Conservation (phyloP, 768 basidiomycete genomes). For the Phylloporus arenicola region DNA sequence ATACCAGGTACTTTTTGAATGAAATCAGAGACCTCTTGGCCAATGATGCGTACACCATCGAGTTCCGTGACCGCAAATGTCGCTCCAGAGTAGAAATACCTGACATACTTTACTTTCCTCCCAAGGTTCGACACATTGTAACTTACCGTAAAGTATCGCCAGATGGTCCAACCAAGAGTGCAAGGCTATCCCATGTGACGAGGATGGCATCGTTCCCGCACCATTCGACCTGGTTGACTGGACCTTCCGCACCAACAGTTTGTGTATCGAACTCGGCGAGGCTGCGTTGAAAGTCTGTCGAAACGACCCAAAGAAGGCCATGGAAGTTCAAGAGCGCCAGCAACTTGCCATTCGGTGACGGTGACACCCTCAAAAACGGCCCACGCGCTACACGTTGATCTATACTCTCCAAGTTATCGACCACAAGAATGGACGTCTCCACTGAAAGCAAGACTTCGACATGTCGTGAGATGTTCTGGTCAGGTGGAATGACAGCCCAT, state of each 20-base stretch:
- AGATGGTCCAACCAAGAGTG: slow-evolving; percentile 85
- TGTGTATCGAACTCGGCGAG: slow-evolving; percentile 82
- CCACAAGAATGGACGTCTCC: slow-evolving; percentile 70
- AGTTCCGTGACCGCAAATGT: slow-evolving; percentile 78
- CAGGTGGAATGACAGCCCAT: slow-evolving; percentile 89
- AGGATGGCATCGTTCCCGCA: slow-evolving; percentile 94
- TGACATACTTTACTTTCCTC: slow-evolving; percentile 28
- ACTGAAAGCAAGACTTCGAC: slow-evolving; percentile 84
- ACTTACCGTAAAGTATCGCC: slow-evolving; percentile 81
- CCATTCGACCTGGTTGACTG: slow-evolving; percentile 79
- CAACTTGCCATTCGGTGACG: slow-evolving; percentile 92
- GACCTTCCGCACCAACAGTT: slow-evolving; percentile 50
- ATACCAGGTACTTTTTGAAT: slow-evolving; percentile 90
- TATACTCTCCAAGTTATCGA: slow-evolving; percentile 84
- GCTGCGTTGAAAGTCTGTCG: slow-evolving; percentile 83
- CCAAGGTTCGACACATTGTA: not conserved
- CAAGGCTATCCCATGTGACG: slow-evolving; percentile 73
- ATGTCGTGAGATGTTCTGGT: slow-evolving; percentile 83
- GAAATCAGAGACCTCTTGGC: slow-evolving; percentile 77
- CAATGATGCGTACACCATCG: slow-evolving; percentile 84
- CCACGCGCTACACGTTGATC: slow-evolving; percentile 88
- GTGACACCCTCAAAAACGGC: slow-evolving; percentile 81
- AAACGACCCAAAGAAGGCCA: slow-evolving; percentile 87
- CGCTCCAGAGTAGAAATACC: slow-evolving; percentile 74
- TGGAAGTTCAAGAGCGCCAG: slow-evolving; percentile 74